phyloP scores from a whole-genome alignment of 176 grass and related monocot genomes.

The Ampelocalamus luodianensis region DNA sequence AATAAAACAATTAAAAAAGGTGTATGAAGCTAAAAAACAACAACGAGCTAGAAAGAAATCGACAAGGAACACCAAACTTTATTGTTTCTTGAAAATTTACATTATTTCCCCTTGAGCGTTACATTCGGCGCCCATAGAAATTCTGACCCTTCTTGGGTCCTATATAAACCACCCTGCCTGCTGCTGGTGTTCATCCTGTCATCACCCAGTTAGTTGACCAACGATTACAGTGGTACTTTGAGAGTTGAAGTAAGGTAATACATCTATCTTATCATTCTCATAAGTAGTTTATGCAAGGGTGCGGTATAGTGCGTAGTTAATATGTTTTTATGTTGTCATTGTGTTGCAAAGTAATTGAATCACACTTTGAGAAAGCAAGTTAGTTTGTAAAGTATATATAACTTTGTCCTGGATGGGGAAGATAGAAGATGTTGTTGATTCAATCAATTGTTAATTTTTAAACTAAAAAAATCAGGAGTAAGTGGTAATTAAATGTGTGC shows the following conservation, averaged over 20 bases:
- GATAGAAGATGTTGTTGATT: too few relatives aligned
- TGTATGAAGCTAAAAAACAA: not conserved
- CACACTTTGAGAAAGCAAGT: not conserved
- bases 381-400: too few relatives aligned
- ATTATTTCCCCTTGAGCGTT: not conserved
- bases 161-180: conserved; percentile 6
- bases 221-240: not conserved
- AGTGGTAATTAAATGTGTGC: too few relatives aligned
- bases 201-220: not conserved
- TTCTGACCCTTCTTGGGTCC: too few relatives aligned
- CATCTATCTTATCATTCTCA: not conserved
- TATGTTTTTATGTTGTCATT: not conserved
- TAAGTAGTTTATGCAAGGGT: not conserved
- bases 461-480: not conserved
- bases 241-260: conserved; percentile 10
- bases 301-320: not conserved
- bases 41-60: not conserved
- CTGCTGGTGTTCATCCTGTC: not conserved
- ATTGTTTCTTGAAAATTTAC: not conserved
- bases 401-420: too few relatives aligned
- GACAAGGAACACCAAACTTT: not conserved
- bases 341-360: not conserved
- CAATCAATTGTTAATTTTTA: not conserved
- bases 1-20: not conserved
- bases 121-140: not conserved